A percentile compares a stretch with the other conserved stretches of the same genome.
Evolutionary conservation across 495 filamentous ascomycete species (phyloP).

Genomic region (Antarctomyces pellizariae): DNA sequence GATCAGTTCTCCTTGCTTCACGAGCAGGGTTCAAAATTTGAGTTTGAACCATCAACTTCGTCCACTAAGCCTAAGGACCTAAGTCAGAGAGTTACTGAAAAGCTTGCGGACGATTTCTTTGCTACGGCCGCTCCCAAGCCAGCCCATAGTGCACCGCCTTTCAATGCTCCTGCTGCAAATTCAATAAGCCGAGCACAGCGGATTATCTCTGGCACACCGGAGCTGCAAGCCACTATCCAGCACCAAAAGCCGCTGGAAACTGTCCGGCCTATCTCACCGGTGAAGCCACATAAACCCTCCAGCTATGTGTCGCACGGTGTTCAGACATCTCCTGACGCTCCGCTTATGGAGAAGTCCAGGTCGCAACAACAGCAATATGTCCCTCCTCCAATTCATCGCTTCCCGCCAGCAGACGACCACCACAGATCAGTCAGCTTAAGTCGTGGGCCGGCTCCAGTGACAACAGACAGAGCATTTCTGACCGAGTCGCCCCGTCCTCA

Average conservation of each 20-base stretch:
- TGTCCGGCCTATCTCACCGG: no score
- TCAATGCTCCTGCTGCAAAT: conserved; percentile 17
- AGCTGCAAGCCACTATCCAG: conserved; percentile 27
- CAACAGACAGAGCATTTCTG: no score
- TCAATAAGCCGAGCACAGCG: conserved; percentile 26
- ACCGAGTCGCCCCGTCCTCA: no score
- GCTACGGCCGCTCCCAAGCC: conserved; percentile 14
- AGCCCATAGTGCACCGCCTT: conserved; percentile 10
- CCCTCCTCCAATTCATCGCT: conserved; percentile 34
- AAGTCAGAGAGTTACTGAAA: conserved; percentile 53
- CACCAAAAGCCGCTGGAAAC: no score
- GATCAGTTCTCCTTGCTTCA: conserved; percentile 86
- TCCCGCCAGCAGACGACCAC: conserved; percentile 30
- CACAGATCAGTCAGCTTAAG: conserved; percentile 32
- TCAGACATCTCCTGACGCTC: no score
- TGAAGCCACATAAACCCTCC: no score
- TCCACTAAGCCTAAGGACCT: conserved; percentile 34
- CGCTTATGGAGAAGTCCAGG: no score
- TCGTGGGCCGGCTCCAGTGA: no score
- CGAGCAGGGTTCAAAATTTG: conserved; percentile 65
- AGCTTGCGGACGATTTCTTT: conserved; percentile 79
- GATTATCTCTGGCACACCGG: conserved; percentile 28
- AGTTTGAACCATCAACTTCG: conserved; percentile 41
- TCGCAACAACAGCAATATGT: no score
- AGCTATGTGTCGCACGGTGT: no score